Conservation (phyloP, 805 yeast genomes). For the Clavispora santaluciae region DNA sequence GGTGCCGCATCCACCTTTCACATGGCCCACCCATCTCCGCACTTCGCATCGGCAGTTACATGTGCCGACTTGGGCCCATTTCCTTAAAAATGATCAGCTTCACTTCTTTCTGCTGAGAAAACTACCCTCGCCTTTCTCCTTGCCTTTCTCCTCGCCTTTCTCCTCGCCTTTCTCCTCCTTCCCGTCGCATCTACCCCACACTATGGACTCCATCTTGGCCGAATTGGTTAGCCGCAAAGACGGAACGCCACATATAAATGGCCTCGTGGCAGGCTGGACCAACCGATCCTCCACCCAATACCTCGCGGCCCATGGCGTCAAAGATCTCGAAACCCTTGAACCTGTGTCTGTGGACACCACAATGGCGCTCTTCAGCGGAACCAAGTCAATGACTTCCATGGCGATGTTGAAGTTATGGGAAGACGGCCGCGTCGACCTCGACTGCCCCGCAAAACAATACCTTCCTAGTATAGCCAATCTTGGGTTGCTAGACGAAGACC, state of each 20-base stretch:
- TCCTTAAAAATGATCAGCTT: no score
- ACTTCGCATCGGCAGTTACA: neutral
- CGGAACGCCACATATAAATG: constrained; percentile 7
- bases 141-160: neutral
- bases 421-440: constrained; percentile 27
- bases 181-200: neutral
- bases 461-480: constrained; percentile 28
- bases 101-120: no score
- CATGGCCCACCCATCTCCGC: neutral
- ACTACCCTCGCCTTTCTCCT: neutral
- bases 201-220: neutral
- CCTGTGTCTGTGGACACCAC: constrained; percentile 7
- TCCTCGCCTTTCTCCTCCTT: neutral
- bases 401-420: constrained; percentile 33
- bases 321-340: constrained; percentile 6
- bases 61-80: no score
- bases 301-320: constrained; percentile 11
- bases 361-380: constrained; percentile 13
- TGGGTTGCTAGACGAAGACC: constrained; percentile 10
- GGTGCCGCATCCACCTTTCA: constrained; percentile 1
- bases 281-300: constrained; percentile 5
- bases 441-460: constrained; percentile 27
- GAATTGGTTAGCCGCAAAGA: constrained; percentile 1
- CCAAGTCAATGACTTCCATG: constrained; percentile 23
- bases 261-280: constrained; percentile 15